These are phyloP conservation scores for Cutaneotrichosporon sp. DNA, from an alignment of 1,284 basidiomycete genomes.

Conservation along the genomic window DNA sequence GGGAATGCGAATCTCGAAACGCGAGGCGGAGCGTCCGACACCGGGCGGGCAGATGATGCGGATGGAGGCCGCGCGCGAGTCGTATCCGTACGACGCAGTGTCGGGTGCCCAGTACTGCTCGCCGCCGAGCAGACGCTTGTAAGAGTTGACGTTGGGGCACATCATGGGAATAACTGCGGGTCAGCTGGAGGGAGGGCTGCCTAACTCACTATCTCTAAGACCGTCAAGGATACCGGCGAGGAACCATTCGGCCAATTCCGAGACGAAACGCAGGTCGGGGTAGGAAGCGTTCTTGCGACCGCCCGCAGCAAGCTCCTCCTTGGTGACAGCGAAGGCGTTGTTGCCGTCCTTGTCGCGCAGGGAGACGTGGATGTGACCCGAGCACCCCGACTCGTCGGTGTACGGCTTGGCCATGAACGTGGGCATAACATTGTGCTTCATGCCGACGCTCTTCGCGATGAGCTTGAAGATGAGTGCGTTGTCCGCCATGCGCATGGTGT, in stretches of 20 bases:
- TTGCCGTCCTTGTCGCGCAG: slow-evolving; percentile 64
- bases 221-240: slow-evolving; percentile 85
- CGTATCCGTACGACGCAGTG: slow-evolving; percentile 81
- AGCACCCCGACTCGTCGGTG: slow-evolving; percentile 84
- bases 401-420: slow-evolving; percentile 99
- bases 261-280: slow-evolving; percentile 77
- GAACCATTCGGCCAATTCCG: slow-evolving; percentile 82
- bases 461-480: slow-evolving; percentile 92
- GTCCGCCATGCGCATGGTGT: slow-evolving; percentile 81
- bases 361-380: slow-evolving; percentile 90
- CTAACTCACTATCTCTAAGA: slow-evolving; percentile 68
- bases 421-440: slow-evolving; percentile 79
- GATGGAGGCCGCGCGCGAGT: slow-evolving; percentile 84
- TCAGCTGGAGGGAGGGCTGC: not conserved
- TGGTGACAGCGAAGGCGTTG: slow-evolving; percentile 66
- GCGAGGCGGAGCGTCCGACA: slow-evolving; percentile 69
- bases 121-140: slow-evolving; percentile 92
- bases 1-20: slow-evolving; percentile 87
- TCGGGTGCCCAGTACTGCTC: slow-evolving; percentile 93
- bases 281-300: slow-evolving; percentile 64
- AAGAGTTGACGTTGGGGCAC: slow-evolving; percentile 93
- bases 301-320: slow-evolving; percentile 59
- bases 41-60: slow-evolving; percentile 87
- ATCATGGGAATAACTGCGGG: slow-evolving; percentile 53
- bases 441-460: slow-evolving; percentile 83